Percentiles rank a stretch among this genome's conserved stretches.
Evolutionary conservation across 148 eudicot genomes (phyloP).

Genomic region (Camellia lanceoleosa): DNA sequence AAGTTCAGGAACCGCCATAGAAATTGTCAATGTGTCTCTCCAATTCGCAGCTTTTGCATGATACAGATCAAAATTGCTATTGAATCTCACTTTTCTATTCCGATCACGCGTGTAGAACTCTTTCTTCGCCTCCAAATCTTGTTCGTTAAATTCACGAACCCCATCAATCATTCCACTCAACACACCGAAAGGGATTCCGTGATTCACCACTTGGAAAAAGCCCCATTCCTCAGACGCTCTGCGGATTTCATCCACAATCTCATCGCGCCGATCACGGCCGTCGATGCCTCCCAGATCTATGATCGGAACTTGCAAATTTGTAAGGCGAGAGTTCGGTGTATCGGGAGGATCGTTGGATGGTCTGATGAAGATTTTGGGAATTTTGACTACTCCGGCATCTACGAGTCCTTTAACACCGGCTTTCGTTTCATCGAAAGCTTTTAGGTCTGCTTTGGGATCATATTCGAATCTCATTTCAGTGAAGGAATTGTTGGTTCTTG

Average conservation of each 20-base stretch:
- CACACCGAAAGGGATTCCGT: conserved; percentile 16
- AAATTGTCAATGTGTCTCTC: conserved; percentile 19
- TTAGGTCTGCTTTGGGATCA: conserved; percentile 10
- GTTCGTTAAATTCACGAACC: conserved; percentile 16
- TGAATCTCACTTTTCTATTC: background rate
- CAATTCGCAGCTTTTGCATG: conserved; percentile 19
- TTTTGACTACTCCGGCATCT: conserved; percentile 16
- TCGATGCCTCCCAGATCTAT: conserved; percentile 13
- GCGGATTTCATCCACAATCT: conserved; percentile 11
- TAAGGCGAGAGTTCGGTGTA: background rate
- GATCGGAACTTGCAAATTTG: conserved; percentile 15
- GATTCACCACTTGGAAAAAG: conserved; percentile 40
- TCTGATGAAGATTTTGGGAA: conserved; percentile 34
- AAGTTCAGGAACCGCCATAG: conserved; percentile 20
- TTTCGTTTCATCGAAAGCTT: conserved; percentile 35
- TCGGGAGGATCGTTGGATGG: conserved; percentile 18
- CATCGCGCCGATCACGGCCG: background rate
- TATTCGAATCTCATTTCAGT: no score
- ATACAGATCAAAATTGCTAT: conserved; percentile 22
- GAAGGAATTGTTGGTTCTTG: background rate
- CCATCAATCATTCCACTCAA: conserved; percentile 15
- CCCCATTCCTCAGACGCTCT: conserved; percentile 27
- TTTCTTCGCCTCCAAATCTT: conserved; percentile 2
- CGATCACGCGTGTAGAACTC: conserved; percentile 9
- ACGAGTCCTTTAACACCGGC: conserved; percentile 38